Evolutionary conservation across 108 stramenopile genomes (phyloP), one percentile per base, ranked within the genome.

Genomic region (Nannochloropsis gaditana): DNA sequence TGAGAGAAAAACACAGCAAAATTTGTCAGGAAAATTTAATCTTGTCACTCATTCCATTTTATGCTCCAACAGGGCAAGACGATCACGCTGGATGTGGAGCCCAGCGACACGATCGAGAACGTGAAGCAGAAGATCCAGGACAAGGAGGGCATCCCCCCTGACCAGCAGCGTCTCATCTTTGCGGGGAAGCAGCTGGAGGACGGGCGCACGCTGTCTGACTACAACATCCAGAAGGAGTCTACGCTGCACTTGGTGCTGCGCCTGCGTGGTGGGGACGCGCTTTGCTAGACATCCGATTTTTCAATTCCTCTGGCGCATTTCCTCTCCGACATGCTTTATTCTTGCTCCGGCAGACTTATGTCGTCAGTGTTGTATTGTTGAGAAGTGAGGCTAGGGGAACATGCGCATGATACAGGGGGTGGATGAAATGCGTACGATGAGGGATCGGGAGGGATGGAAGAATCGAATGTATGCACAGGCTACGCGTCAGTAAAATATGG

Each of bases 151-250:
- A 90, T 91, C 73, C 90, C 88, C 3, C 90, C 90, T 43, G 89
- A 91, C 43, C 90, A 90, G 87, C 90, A 90, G 89, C 89, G 90
- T 9, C 19, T 91, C 21, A 91, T 91, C 85, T 90, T 91, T 43
- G 89, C 89, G n/a, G 90, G 90, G 84, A 85, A 87, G 84, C 90
- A 91, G 87, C 87, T 91, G 41, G 89, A 88, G 87, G 90, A 90
- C 21, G 95, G 94, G 85, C 96, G 95, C 86, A 94, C 96, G 31
- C 88, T 97, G 73, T 93, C 91, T n/a, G 95, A 96, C 90, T 96
- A 96, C 96, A 96, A 96, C 93, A 96, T 98, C 91, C 96, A 97
- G 91, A 96, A 96, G 93, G 97, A 97, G 91, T 94, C 95, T 79
- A 96, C 96, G 42, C 84, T 87, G 43, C 80, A 73, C 82, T 45